Base-by-base conservation (phyloP, 2,329 filamentous ascomycete genomes). In the Neonectria ditissima region DNA sequence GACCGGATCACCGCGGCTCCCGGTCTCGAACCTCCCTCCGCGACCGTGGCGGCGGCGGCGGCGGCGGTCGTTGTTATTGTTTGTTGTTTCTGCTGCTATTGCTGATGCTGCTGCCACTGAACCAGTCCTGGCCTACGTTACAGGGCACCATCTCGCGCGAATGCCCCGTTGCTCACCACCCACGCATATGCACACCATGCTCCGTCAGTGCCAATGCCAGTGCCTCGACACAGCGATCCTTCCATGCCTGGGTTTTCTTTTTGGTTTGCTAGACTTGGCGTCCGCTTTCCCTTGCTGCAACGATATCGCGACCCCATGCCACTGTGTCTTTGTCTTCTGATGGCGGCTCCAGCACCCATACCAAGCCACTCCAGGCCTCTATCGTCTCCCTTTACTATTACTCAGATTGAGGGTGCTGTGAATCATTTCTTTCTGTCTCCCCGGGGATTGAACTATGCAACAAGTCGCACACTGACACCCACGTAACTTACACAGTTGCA, bases 361-460 rank as follows among this genome's bases (percentile, higher is more conserved):
- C 24, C 53, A 22, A 16, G 53, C 47, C 59, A 62, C 48, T 53
- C 43, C 48, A 57, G 37, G 41, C 32, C 13, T n/a, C 34, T 14
- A 14, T 52, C 22, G 30, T 48, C 32, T 53, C 50, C 43, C 43
- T 24, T 20, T 57, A 28, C 41, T 47, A 18, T 20, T 57, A 28
- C 41, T 47, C 59, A 45, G n/a, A 14, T 41, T 24, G 44, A 30
- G 22, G 37, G 32, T 20, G 45, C 48, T 14, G 16, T 44, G 37
- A 43, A 43, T 55, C 41, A n/a, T 41, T 24, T 26, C n/a, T 32
- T 8, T 14, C 4, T 37, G 34, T 37, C 39, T 53, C 51, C 26
- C 41, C 26, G 26, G 30, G 26, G 41, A 57, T 57, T 41, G 37
- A 53, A 32, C 59, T n/a, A 18, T 52, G 45, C 58, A 61, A 61